Evolutionary conservation across 169 alveolate genomes (phyloP), one percentile per base, ranked within the genome.

Genomic region (Prorocentrum cordatum): DNA sequence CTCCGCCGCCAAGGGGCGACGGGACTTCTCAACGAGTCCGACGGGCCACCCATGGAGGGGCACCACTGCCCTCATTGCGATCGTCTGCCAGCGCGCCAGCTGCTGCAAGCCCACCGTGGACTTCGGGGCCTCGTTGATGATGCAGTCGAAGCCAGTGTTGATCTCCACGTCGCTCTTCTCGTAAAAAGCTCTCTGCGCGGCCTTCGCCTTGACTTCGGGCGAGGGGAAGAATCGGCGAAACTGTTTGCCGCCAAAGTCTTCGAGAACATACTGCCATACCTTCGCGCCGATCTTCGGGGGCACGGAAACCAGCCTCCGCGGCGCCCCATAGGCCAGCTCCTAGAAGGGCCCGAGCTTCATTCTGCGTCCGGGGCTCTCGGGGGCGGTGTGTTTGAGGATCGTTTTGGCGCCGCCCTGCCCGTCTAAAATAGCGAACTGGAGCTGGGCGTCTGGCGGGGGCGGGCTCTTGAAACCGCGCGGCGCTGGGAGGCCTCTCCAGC

Each of bases 51-150:
- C 50, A 35, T 20, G 32, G 58, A 73, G 45, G 24, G 84, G 70
- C 6, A 38, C 29, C 6, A 3, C 32, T 3, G 68, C 0, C 20
- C 50, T 27, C 1, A 73, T 10, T 18, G 29, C 58, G 24, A 47
- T 73, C 14, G 84, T 73, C 42, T 29, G 64, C 87, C 75, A 77
- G 12, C 84, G 67, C 12, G 50, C 70, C 54, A n/a, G n/a, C n/a
- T 73, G 84, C 12, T 16, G 35, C 68, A 47, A 47, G 3, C 33
- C 84, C 6, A 20, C 18, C 2, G 70, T n/a, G 16, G 84, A 45
- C 9, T 54, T 29, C 3, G 38, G 84, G 36, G 58, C 84, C n/a
- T n/a, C 20, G 0, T 31, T 14, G 62, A 27, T 33, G n/a, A 73
- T 29, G 58, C 12, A 50, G 20, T 73, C 84, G 26, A 73, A 73